A percentile compares a stretch with the other conserved stretches of the same genome.
Evolutionary conservation across 176 grass and related monocot genomes (phyloP).

Genomic region (Cenchrus fungigraminus): DNA sequence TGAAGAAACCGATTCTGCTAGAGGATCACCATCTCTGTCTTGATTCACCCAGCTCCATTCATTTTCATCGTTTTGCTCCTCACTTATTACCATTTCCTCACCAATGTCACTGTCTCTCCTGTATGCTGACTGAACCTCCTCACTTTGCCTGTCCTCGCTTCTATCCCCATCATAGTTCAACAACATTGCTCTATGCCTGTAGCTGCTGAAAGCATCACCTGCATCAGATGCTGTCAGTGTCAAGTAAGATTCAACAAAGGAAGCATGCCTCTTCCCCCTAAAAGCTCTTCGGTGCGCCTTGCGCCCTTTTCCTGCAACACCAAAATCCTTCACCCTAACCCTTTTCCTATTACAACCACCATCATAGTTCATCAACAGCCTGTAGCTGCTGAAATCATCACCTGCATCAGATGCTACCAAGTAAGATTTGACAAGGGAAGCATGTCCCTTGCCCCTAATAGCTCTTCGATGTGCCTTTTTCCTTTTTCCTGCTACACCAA

Average conservation of each 20-base stretch:
- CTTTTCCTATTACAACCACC: conserved; percentile 23
- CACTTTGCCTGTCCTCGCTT: conserved; percentile 53
- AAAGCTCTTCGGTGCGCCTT: neutral
- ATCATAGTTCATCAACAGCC: conserved; percentile 44
- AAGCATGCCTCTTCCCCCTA: conserved; percentile 30
- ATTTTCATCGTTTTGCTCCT: conserved; percentile 56
- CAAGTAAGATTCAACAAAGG: conserved; percentile 50
- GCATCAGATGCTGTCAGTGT: conserved; percentile 44
- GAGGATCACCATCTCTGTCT: conserved; percentile 55
- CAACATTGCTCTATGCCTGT: conserved; percentile 42
- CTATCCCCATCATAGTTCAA: conserved; percentile 40
- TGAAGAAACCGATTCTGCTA: conserved; percentile 65
- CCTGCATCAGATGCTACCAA: conserved; percentile 50
- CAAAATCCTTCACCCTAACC: conserved; percentile 45
- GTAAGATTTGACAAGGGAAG: conserved; percentile 44
- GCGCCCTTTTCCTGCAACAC: neutral
- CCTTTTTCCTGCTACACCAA: too few relatives aligned
- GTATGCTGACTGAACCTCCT: conserved; percentile 63
- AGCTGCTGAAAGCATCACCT: conserved; percentile 44
- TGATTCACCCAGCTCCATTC: conserved; percentile 53
- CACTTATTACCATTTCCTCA: conserved; percentile 42
- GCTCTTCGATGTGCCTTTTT: too few relatives aligned
- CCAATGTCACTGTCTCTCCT: conserved; percentile 38
- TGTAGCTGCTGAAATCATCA: conserved; percentile 27
- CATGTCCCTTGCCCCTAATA: too few relatives aligned